Evolutionary conservation across 129 eudicot genomes (phyloP), one percentile per base, ranked within the genome.

Genomic region (Apium graveolens): DNA sequence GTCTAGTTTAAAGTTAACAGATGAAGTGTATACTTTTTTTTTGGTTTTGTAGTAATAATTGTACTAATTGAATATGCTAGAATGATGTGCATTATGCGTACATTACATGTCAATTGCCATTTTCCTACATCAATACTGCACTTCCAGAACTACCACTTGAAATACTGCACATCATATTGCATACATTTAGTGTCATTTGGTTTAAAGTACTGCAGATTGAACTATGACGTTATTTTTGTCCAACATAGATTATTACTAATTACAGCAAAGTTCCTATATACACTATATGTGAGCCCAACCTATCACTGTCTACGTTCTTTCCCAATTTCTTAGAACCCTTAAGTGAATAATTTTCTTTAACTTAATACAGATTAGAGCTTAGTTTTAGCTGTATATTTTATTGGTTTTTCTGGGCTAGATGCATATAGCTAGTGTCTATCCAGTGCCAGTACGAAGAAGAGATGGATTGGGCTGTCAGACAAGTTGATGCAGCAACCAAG

Each of bases 361-460:
- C 27, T 6, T 51, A 21, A 21, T 51, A 51, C 26, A 26, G 9
- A 46, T 20, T 51, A 49, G 57, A 49, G 57, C 8, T 49, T 24
- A 18, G 62, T 51, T 51, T 51, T 51, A 5, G 62, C 26, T 51
- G 62, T 24, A 21, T 20, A 18, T 17, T 49, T 1, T 24, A 20
- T 51, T 51, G 62, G 7, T 51, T 51, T 20, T 51, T 2, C 26
- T 51, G 62, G 62, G 62, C 26, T 21, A 20, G 26, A 51, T 51
- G 26, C 91, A 88, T 94, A 80, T 96, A 94, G 86, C 88, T 94
- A 45, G 93, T 89, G 21, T 91, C 98, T 5, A 88, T 84, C 73
- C 93, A 94, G 66, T 80, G 96, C 27, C 98, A 87, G 83, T 88
- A 91, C 74, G 96, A 91, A 84, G 97, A 96, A 53, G 92, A 89